A percentile compares a stretch with the other conserved stretches of the same genome.
Conservation (phyloP, 371 early-diverging fungal species). For the Syncephalastrum monosporum region DNA sequence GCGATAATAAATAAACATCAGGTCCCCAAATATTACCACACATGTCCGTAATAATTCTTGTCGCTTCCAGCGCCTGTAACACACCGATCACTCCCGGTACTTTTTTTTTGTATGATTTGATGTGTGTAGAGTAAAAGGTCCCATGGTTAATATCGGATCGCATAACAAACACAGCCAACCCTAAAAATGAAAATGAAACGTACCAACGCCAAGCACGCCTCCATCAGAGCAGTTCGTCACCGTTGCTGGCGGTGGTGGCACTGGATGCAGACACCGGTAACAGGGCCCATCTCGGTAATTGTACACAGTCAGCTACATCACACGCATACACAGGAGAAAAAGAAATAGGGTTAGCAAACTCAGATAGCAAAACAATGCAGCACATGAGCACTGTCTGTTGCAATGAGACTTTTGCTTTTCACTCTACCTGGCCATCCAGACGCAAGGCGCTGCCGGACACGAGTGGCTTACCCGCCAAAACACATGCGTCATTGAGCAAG, state of each 20-base stretch:
- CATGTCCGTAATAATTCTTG: slow-evolving; percentile 73
- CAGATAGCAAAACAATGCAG: background rate
- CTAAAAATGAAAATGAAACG: slow-evolving; percentile 8
- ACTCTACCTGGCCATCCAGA: slow-evolving; percentile 87
- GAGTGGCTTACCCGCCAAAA: slow-evolving; percentile 79
- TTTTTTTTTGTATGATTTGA: too few relatives aligned
- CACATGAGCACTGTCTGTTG: background rate
- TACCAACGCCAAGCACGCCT: slow-evolving; percentile 97
- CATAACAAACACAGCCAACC: background rate
- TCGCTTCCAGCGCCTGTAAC: slow-evolving; percentile 93
- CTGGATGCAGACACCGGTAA: slow-evolving; percentile 97
- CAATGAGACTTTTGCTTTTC: slow-evolving; percentile 1
- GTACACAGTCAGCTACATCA: slow-evolving; percentile 74
- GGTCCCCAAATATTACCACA: slow-evolving; percentile 17
- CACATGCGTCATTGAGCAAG: slow-evolving; percentile 93
- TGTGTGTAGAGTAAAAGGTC: too few relatives aligned
- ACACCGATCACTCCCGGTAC: slow-evolving; percentile 97
- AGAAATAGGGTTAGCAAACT: background rate
- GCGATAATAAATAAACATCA: background rate
- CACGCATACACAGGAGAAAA: too few relatives aligned
- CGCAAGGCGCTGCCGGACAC: slow-evolving; percentile 95
- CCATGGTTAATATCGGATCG: slow-evolving; percentile 11
- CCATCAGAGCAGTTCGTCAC: slow-evolving; percentile 92
- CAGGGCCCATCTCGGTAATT: slow-evolving; percentile 90
- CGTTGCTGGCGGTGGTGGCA: slow-evolving; percentile 84